Conservation (phyloP, 371 early-diverging fungal species). For the Rhizopus arrhizus region DNA sequence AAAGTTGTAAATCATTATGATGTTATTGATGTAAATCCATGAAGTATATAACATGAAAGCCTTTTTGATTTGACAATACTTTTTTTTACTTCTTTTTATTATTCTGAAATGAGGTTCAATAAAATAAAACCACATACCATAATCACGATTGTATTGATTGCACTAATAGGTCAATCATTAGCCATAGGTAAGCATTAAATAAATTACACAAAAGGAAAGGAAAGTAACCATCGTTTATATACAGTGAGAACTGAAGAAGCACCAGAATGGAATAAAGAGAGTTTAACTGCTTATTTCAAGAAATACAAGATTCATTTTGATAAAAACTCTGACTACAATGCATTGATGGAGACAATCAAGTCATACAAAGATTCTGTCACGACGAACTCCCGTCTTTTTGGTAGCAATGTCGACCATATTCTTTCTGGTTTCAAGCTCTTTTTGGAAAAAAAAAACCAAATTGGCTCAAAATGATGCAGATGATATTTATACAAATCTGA, state of each 20-base stretch:
- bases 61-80: neutral
- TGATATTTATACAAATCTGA: slow-evolving; percentile 8
- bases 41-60: neutral
- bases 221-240: neutral
- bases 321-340: slow-evolving; percentile 13
- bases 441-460: slow-evolving; percentile 14
- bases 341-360: slow-evolving; percentile 16
- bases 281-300: slow-evolving; percentile 32
- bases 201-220: neutral
- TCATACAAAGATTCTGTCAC: slow-evolving; percentile 26
- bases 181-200: slow-evolving; percentile 24
- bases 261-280: slow-evolving; percentile 39
- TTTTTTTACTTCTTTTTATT: neutral
- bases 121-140: neutral
- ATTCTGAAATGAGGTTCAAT: neutral
- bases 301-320: slow-evolving; percentile 33
- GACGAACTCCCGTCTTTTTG: slow-evolving; percentile 17
- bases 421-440: slow-evolving; percentile 11
- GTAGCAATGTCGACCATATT: slow-evolving; percentile 21
- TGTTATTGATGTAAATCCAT: neutral
- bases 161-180: neutral
- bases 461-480: slow-evolving; percentile 14
- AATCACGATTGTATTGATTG: neutral
- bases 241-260: slow-evolving; percentile 27
- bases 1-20: slow-evolving; percentile 2